Evolutionary conservation across 371 early-diverging fungal species (phyloP).

Genomic region (Mortierella sp.): DNA sequence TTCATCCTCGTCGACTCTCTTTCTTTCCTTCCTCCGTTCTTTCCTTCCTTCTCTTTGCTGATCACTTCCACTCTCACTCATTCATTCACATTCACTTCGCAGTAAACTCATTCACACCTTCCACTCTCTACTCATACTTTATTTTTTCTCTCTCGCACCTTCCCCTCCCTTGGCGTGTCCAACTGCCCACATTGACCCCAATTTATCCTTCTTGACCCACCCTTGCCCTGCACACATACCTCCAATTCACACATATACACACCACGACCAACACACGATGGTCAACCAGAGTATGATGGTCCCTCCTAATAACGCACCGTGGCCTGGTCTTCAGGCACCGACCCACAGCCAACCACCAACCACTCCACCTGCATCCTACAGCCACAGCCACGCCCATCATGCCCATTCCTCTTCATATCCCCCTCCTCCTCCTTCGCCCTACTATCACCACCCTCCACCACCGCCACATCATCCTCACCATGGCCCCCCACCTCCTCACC

Average conservation of each 20-base stretch:
- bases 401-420: constrained; percentile 11
- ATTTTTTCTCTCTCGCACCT: neutral
- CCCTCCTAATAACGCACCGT: constrained; percentile 47
- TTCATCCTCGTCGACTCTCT: neutral
- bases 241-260: neutral
- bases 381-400: constrained; percentile 12
- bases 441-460: constrained; percentile 29
- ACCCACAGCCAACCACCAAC: neutral
- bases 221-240: neutral
- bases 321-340: constrained; percentile 35
- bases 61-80: neutral
- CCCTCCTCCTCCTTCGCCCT: constrained; percentile 18
- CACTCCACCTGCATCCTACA: constrained; percentile 1
- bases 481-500: constrained; percentile 30
- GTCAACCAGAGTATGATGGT: constrained; percentile 38
- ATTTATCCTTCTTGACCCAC: neutral
- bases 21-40: constrained; percentile 1
- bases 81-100: neutral
- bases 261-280: constrained; percentile 13
- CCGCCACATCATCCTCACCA: constrained; percentile 27
- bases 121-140: neutral
- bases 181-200: constrained; percentile 1
- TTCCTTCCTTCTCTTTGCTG: neutral
- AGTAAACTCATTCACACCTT: constrained; percentile 2
- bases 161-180: neutral